phyloP scores from a whole-genome alignment of 148 eudicot species.

The Suaeda aralocaspica region DNA sequence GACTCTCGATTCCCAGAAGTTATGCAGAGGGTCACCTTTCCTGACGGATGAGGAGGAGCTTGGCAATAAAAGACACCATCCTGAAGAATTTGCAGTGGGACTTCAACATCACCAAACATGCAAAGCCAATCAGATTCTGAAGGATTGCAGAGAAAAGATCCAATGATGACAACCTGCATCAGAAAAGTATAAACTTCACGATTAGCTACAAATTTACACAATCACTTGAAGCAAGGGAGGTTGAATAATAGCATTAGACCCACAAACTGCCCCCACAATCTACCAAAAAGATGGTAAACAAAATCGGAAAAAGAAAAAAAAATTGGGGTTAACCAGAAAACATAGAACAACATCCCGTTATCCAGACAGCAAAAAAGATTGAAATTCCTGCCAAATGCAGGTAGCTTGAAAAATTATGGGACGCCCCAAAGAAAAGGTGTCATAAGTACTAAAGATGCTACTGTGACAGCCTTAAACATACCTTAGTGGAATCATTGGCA shows the following conservation, averaged over 20 bases:
- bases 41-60: constrained; percentile 69
- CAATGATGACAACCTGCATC: constrained; percentile 80
- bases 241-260: not conserved
- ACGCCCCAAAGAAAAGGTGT: not conserved
- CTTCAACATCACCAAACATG: constrained; percentile 88
- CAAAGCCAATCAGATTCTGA: constrained; percentile 63
- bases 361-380: not conserved
- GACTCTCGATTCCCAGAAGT: constrained; percentile 74
- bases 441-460: not conserved
- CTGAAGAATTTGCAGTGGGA: constrained; percentile 70
- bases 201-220: not conserved
- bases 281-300: not conserved
- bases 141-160: constrained; percentile 72
- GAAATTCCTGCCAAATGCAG: not conserved
- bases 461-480: constrained; percentile 23
- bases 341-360: not conserved
- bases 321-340: not conserved
- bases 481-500: constrained; percentile 59
- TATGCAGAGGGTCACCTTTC: constrained; percentile 66
- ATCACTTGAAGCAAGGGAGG: not conserved
- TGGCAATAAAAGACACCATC: constrained; percentile 78
- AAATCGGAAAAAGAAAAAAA: not conserved
- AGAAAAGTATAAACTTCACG: not conserved
- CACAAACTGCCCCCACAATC: not conserved
- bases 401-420: not conserved